Conservation (phyloP, 352 stramenopile genomes). For the Globisporangium heterothallicum region DNA sequence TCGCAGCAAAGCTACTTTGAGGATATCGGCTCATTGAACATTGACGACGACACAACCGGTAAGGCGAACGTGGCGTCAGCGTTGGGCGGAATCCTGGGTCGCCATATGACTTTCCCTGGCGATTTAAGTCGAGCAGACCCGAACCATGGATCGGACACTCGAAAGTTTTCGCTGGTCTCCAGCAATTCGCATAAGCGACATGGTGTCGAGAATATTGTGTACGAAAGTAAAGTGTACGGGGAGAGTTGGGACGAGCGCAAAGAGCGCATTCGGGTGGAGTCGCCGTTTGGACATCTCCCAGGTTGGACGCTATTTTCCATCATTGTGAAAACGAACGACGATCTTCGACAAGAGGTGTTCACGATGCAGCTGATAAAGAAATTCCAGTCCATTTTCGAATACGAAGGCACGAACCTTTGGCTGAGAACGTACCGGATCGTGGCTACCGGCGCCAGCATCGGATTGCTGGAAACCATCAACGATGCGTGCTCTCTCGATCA, state of each 20-base stretch:
- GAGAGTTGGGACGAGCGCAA: conserved; percentile 65
- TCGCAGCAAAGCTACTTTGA: conserved; percentile 22
- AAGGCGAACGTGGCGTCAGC: neutral
- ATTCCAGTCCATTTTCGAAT: conserved; percentile 93
- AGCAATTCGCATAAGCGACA: conserved; percentile 18
- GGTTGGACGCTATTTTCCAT: conserved; percentile 90
- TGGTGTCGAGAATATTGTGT: conserved; percentile 64
- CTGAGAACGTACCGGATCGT: conserved; percentile 95
- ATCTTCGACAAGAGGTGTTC: conserved; percentile 96
- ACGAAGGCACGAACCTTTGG: conserved; percentile 89
- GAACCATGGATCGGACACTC: neutral
- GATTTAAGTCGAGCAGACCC: conserved; percentile 4
- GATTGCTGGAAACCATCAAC: conserved; percentile 94
- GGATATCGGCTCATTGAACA: neutral
- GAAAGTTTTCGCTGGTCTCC: conserved; percentile 13
- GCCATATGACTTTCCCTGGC: conserved; percentile 22
- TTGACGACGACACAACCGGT: neutral
- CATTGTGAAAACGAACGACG: conserved; percentile 98
- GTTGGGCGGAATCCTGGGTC: conserved; percentile 5
- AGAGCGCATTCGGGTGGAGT: conserved; percentile 60
- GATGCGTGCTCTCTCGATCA: conserved; percentile 96
- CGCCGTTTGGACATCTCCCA: conserved; percentile 61
- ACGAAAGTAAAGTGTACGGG: conserved; percentile 74
- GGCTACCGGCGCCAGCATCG: conserved; percentile 90
- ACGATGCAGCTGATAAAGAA: conserved; percentile 96